Evolutionary conservation across 2,329 filamentous ascomycete genomes (phyloP), one percentile per base, ranked within the genome.

Genomic region (Mariannaea sp.): DNA sequence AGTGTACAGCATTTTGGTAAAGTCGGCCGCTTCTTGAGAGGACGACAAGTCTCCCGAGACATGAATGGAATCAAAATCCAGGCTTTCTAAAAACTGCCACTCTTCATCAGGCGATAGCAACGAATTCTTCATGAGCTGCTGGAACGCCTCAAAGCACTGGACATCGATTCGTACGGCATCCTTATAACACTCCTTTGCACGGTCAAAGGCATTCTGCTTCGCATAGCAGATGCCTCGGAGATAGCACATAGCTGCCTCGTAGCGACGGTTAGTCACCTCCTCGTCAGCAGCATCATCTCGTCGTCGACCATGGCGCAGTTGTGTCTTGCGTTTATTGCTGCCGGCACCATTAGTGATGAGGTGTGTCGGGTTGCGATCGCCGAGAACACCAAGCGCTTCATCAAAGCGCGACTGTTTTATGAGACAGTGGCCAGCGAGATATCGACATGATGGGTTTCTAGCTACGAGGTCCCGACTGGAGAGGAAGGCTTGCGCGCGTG

Each of bases 131-230:
- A 97, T 97, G 49, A 99, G 82, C 76, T 97, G 92, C 65, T 97
- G 92, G 68, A 99, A 97, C 0, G 94, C 94, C 73, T 99, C 94
- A 69, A 96, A 97, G 74, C 94, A 99, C 71, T 96, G 92, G 3
- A 97, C 92, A 69, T 99, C 94, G 67, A 99, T 97, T 57, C 90
- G 86, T 39, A 97, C 92, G 2, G 94, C 94, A 66, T 96, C 91
- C 76, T 97, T 97, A 80, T 97, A 99, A 75, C 94, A 97, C 66
- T 97, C 92, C 71, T 97, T 97, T 46, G 94, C 94, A 27, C 92
- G 87, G 70, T 99, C 94, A 66, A 97, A 97, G 20, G 93, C 90
- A 72, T 97, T 99, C 71, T 96, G 90, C 73, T 96, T 96, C 6
- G 94, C 92, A 70, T 92, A 97, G 78, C 95, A 97, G 43, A 96